Conservation (phyloP, 148 eudicot species). For the Spergularia bocconei region DNA sequence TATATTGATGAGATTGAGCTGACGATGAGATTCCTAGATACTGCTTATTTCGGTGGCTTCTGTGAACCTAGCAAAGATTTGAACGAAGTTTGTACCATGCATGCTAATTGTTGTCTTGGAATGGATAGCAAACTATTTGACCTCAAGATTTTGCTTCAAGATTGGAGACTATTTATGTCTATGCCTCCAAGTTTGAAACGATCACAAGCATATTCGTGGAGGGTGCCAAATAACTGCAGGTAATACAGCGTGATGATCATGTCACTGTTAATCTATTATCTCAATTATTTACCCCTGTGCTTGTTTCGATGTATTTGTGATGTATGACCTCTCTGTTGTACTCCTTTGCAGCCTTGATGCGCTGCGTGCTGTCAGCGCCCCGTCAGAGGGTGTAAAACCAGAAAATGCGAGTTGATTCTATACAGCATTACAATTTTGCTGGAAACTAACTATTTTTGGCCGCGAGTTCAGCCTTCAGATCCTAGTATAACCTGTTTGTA, state of each 20-base stretch:
- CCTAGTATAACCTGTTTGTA: background rate
- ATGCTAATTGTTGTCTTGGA: constrained; percentile 58
- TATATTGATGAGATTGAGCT: constrained; percentile 38
- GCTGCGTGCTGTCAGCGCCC: constrained; percentile 6
- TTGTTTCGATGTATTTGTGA: background rate
- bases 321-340: background rate
- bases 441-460: background rate
- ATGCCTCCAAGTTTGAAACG: constrained; percentile 35
- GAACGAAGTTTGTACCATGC: constrained; percentile 55
- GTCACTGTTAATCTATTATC: background rate
- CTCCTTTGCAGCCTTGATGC: constrained; percentile 14
- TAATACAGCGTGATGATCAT: constrained; percentile 13
- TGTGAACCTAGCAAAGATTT: constrained; percentile 56
- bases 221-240: constrained; percentile 51
- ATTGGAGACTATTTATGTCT: constrained; percentile 53
- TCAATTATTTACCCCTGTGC: background rate
- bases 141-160: constrained; percentile 52
- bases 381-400: constrained; percentile 10
- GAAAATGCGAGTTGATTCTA: constrained; percentile 18
- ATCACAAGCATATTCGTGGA: constrained; percentile 34
- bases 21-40: constrained; percentile 51
- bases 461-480: background rate
- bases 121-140: constrained; percentile 44
- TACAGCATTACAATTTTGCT: background rate
- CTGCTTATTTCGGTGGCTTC: constrained; percentile 56